Evolutionary conservation across 192 early-diverging fungal species (phyloP), one percentile per base, ranked within the genome.

Genomic region (Thoreauomyces humboldtii): DNA sequence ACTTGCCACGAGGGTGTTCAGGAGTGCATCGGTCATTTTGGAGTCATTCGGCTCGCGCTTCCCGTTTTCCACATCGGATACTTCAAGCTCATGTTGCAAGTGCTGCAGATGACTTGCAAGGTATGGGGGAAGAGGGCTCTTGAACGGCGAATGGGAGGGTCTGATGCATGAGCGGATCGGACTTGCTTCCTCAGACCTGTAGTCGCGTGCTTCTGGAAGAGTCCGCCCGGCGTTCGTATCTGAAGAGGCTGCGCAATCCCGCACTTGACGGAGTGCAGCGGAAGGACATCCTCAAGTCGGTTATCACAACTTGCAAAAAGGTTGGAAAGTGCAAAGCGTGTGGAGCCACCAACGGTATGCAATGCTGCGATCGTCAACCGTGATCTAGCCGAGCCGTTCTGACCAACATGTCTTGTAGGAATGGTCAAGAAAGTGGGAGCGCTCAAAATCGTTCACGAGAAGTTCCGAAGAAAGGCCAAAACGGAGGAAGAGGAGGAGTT

Each of bases 51-150:
- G 47, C 81, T 99, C 7, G 89, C 87, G 37, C 75, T 98, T 46
- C 97, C 97, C 4, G 92, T 99, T 21, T 99, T 98, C 70, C 97
- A 99, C 45, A 93, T 94, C 81, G 97, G 97, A 44, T 99, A 94
- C 76, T 99, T 98, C 71, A 89, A 91, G 65, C 80, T 87, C 37
- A 89, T 89, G 52, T 83, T 94, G 37, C 86, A 80, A 21, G 92
- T 97, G 54, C 75, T 99, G 33, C 95, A 99, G 79, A 88, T 93
- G 48, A 97, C 98, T 56, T 99, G 97, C 87, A 97, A 97, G 78
- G 91, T 91, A 71, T 44, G 43, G 14, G n/a, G 9, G 38, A 9
- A n/a, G 38, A 9, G 9, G 11, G 38, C 38, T n/a, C 9, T 9
- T 41, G 11, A 41, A n/a, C n/a, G 38, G n/a, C 38, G 11, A n/a